A percentile compares a stretch with the other conserved stretches of the same genome.
These are phyloP conservation scores for Parietichytrium sp. DNA, from an alignment of 108 stramenopile species.

Conservation along the genomic window DNA sequence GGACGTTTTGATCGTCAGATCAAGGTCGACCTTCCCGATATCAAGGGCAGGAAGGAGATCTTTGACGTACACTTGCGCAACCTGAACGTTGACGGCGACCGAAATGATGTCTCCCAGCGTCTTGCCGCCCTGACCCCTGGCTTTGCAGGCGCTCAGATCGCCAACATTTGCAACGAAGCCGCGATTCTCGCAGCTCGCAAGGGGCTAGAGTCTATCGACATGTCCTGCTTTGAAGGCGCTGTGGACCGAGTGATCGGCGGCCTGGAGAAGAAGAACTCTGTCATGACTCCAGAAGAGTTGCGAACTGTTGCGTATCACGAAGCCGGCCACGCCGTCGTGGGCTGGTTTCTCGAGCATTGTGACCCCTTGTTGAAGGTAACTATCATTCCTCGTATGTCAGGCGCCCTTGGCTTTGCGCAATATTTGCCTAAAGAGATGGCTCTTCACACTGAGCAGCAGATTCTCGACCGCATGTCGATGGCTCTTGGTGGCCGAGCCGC, in stretches of 20 bases:
- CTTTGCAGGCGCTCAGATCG: conserved; percentile 92
- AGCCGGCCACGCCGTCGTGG: conserved; percentile 91
- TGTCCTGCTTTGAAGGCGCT: conserved; percentile 88
- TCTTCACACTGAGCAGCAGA: conserved; percentile 76
- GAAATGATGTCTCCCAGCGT: conserved; percentile 71
- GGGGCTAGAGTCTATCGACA: conserved; percentile 73
- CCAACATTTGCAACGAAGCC: conserved; percentile 96
- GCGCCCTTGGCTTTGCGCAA: conserved; percentile 92
- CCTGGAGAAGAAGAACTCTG: conserved; percentile 81
- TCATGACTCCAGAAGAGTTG: conserved; percentile 83
- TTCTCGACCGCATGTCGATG: conserved; percentile 94
- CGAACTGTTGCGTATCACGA: conserved; percentile 92
- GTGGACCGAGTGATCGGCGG: conserved; percentile 92
- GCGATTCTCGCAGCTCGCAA: conserved; percentile 91
- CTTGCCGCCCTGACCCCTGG: conserved; percentile 89
- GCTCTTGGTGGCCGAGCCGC: conserved; percentile 90
- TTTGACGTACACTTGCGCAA: conserved; percentile 84
- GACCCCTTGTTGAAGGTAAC: conserved; percentile 94
- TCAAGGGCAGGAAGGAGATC: conserved; percentile 84
- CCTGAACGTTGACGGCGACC: conserved; percentile 70
- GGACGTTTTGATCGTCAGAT: conserved; percentile 80
- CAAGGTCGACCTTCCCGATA: conserved; percentile 85
- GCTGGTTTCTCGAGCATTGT: conserved; percentile 93
- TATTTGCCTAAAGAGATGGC: conserved; percentile 91
- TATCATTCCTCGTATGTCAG: conserved; percentile 83